Base-by-base conservation (phyloP, 2,329 filamentous ascomycete genomes). In the Monosporascus sp. region DNA sequence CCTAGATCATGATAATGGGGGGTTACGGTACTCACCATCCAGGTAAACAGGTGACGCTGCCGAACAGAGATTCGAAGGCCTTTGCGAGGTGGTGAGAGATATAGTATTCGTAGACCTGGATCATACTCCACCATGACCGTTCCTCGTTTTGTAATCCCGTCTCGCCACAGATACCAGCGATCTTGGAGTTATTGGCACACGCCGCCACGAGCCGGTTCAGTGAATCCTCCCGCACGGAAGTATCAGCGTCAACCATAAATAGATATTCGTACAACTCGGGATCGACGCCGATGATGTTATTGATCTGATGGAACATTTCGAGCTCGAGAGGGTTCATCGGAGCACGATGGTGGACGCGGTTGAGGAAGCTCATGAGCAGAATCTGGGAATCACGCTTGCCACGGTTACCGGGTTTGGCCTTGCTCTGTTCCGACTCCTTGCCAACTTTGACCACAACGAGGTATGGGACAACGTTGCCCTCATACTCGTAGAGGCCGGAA, bases 31-130 rank as follows among this genome's bases (percentile, higher is more conserved):
- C 89, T 76, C 83, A 97, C 93, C 94, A 99, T 82, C 94, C 94
- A 59, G 94, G 94, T 76, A 99, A 85, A 87, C 94, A 99, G 55
- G 94, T 99, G 56, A 99, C 94, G 70, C 90, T 96, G 67, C 92
- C 94, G 67, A 99, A 99, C 55, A 99, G 83, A 55, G 91, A 97
- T 70, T 99, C 94, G 68, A 99, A 99, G 57, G 94, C 90, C 76
- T 99, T 99, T 51, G 94, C 80, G 69, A 99, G 76, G 72, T 99
- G 89, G 79, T 99, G 94, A 31, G 94, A 97, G 67, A 99, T 99
- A 71, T 92, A 99, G 78, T 99, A 99, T 71, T 99, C 94, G 75
- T 99, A 99, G 59, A 99, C 94, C 71, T 99, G 94, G 65, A 99
- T 99, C 94, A 99, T 99, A 14, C 94, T 99, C 90, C 90, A 96